These are phyloP conservation scores for Musa beccarii DNA, from an alignment of 176 grass and related monocot genomes.

Conservation along the genomic window DNA sequence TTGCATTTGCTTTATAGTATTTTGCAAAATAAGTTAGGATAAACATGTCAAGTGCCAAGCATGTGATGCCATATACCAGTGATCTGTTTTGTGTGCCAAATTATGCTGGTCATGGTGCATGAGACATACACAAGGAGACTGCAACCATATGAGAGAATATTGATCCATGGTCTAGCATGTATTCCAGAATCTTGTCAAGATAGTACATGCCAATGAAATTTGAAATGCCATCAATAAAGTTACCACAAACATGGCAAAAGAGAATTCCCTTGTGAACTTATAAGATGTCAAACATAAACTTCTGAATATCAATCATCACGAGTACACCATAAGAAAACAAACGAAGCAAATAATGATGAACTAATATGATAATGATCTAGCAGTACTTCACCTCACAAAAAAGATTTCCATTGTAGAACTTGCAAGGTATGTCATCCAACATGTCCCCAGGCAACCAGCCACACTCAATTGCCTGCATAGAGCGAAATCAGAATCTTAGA, in stretches of 20 bases:
- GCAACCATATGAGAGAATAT: not conserved
- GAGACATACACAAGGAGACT: not conserved
- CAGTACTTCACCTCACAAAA: slow-evolving; percentile 42
- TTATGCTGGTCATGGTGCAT: not conserved
- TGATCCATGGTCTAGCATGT: not conserved
- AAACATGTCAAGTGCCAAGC: not conserved
- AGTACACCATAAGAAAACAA: not conserved
- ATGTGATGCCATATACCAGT: not conserved
- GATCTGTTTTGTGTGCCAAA: not conserved
- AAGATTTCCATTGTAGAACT: slow-evolving; percentile 40
- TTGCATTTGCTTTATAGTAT: not conserved
- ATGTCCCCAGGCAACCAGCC: slow-evolving; percentile 44
- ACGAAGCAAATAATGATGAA: not conserved
- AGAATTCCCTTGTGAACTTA: not conserved
- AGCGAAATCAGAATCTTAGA: not conserved
- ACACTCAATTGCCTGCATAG: slow-evolving; percentile 44
- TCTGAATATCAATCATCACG: too few relatives aligned
- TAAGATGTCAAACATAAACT: not conserved
- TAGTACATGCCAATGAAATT: too few relatives aligned
- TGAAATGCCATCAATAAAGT: too few relatives aligned
- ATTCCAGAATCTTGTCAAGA: too few relatives aligned
- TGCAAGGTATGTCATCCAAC: slow-evolving; percentile 31
- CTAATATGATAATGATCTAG: not conserved
- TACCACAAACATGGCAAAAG: too few relatives aligned
- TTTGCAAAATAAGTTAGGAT: not conserved